These are phyloP conservation scores for Prillingera fragicola DNA, from an alignment of 1,284 basidiomycete genomes.

Conservation along the genomic window DNA sequence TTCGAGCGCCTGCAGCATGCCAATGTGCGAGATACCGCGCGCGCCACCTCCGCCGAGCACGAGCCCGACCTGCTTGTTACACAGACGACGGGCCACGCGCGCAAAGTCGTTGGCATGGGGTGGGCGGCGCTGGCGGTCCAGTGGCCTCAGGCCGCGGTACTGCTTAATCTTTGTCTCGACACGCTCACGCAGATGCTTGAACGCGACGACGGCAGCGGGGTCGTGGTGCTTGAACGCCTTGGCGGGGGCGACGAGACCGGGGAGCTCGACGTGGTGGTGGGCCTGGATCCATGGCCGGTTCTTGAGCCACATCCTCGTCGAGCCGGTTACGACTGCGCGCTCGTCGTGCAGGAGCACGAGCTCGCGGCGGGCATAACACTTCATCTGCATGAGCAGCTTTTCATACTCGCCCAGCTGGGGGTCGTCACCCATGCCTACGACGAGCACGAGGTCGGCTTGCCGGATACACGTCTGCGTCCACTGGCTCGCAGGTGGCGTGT, in stretches of 20 bases:
- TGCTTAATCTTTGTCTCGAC: constrained; percentile 85
- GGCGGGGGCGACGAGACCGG: constrained; percentile 54
- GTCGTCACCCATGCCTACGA: constrained; percentile 95
- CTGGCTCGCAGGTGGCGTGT: constrained; percentile 81
- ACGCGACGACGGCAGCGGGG: constrained; percentile 78
- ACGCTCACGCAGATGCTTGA: constrained; percentile 70
- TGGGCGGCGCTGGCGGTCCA: constrained; percentile 64
- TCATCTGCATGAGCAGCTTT: constrained; percentile 74
- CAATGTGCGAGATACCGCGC: constrained; percentile 87
- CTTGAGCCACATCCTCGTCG: constrained; percentile 95
- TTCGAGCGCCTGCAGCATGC: constrained; percentile 80
- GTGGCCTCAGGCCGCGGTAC: constrained; percentile 67
- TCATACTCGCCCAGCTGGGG: constrained; percentile 80
- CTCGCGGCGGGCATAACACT: constrained; percentile 96
- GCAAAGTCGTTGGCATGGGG: constrained; percentile 89
- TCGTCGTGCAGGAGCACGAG: constrained; percentile 90
- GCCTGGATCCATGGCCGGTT: constrained; percentile 78
- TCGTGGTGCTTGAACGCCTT: constrained; percentile 63
- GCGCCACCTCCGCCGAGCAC: constrained; percentile 96
- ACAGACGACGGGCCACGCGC: constrained; percentile 80
- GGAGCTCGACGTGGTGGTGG: constrained; percentile 46
- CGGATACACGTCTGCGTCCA: constrained; percentile 98
- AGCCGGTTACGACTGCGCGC: constrained; percentile 80
- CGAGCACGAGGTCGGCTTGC: constrained; percentile 93
- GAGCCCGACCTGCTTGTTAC: constrained; percentile 87